Evolutionary conservation across 2,329 filamentous ascomycete genomes (phyloP).

Genomic region (Arthroderma uncinatum): DNA sequence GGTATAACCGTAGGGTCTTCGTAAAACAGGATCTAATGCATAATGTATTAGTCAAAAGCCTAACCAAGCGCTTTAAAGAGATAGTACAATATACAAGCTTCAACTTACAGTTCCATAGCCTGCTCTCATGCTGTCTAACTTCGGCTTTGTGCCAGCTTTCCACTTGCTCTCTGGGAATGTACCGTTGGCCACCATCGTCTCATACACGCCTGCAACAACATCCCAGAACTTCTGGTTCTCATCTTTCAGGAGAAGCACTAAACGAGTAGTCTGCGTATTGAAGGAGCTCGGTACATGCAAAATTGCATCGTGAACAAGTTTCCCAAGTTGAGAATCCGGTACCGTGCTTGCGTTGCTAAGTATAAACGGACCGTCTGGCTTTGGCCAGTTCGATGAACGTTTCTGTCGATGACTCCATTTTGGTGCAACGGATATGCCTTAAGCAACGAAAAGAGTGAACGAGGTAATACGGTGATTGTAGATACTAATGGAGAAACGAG

Average conservation of each 20-base stretch:
- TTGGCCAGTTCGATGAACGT: constrained; percentile 22
- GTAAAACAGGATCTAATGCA: constrained; percentile 64
- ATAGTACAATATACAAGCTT: background rate
- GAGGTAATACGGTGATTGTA: too few relatives aligned
- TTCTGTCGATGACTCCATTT: background rate
- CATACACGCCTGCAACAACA: constrained; percentile 50
- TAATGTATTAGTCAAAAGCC: background rate
- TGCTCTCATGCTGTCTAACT: constrained; percentile 51
- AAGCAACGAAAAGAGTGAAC: background rate
- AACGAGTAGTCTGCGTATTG: constrained; percentile 76
- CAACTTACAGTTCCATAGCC: constrained; percentile 62
- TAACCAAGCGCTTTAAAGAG: background rate
- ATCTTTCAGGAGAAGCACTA: constrained; percentile 64
- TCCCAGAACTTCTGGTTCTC: constrained; percentile 88
- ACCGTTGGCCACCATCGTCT: constrained; percentile 53
- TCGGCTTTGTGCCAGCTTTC: constrained; percentile 37
- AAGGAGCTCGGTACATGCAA: constrained; percentile 66
- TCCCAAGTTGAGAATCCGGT: constrained; percentile 27
- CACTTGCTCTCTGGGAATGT: constrained; percentile 43
- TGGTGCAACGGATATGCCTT: background rate
- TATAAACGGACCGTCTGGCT: constrained; percentile 28
- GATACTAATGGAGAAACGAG: too few relatives aligned
- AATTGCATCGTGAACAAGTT: constrained; percentile 40
- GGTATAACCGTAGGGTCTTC: constrained; percentile 61
- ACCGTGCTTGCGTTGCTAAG: constrained; percentile 27